A percentile compares a stretch with the other conserved stretches of the same genome.
Evolutionary conservation across 2,329 filamentous ascomycete genomes (phyloP).

Genomic region (Alternaria sp.): DNA sequence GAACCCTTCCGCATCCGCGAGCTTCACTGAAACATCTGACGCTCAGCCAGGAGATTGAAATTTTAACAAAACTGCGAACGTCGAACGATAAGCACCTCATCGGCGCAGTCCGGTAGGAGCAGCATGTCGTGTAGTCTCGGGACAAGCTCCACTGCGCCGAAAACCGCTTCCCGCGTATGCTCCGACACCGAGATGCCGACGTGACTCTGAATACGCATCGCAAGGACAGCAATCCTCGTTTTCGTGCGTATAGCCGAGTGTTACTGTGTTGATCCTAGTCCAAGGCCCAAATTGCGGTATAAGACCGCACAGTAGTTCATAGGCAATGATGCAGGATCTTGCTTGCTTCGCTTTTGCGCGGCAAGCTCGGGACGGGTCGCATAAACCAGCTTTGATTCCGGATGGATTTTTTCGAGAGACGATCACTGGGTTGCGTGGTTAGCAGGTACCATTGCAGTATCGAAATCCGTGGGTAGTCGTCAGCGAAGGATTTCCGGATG

Average conservation of each 20-base stretch:
- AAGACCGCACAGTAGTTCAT: neutral
- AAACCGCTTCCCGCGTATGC: slow-evolving; percentile 28
- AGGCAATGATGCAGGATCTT: neutral
- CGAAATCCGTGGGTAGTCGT: neutral
- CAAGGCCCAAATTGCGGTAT: neutral
- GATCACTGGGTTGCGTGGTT: neutral
- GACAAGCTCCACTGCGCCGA: slow-evolving; percentile 17
- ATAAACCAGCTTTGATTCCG: neutral
- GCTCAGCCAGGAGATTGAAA: slow-evolving; percentile 12
- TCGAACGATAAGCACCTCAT: slow-evolving; percentile 40
- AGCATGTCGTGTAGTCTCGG: slow-evolving; percentile 23
- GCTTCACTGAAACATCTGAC: slow-evolving; percentile 17
- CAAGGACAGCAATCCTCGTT: slow-evolving; percentile 13
- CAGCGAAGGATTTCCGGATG: neutral
- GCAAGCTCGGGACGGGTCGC: neutral
- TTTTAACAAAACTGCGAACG: slow-evolving; percentile 13
- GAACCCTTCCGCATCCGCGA: slow-evolving; percentile 26
- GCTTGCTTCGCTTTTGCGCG: neutral
- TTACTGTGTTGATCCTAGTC: neutral
- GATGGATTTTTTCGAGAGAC: neutral
- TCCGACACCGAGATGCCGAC: slow-evolving; percentile 19
- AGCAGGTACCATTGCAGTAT: neutral
- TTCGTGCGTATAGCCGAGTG: neutral
- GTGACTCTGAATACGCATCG: slow-evolving; percentile 14
- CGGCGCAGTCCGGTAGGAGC: slow-evolving; percentile 28